phyloP scores from a whole-genome alignment of 2,329 filamentous ascomycete species.

The Trichoderma guizhouense region DNA sequence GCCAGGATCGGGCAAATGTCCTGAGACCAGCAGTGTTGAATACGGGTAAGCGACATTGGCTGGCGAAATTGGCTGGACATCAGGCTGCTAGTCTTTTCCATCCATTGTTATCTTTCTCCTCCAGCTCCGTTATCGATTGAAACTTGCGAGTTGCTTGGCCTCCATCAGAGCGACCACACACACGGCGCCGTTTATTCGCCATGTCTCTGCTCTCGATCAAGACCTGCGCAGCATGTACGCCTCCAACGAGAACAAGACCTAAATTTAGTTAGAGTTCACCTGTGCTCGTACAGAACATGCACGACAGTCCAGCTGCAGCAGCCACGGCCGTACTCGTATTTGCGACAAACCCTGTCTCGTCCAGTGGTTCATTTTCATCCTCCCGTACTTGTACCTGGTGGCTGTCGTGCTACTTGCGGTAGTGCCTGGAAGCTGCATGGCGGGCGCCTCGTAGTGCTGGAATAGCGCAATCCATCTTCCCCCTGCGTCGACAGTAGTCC shows the following conservation, averaged over 20 bases:
- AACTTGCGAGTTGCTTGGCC: neutral
- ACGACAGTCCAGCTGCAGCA: neutral
- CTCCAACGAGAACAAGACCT: neutral
- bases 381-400: constrained; percentile 1
- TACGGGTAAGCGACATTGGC: constrained; percentile 14
- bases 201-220: neutral
- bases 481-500: neutral
- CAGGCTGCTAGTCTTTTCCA: no score
- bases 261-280: neutral
- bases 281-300: neutral
- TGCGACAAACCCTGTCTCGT: constrained; percentile 1
- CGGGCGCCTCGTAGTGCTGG: neutral
- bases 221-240: neutral
- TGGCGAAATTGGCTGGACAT: neutral
- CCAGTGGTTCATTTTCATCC: neutral
- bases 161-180: neutral
- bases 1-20: constrained; percentile 11
- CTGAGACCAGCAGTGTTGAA: neutral
- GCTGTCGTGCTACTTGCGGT: constrained; percentile 3
- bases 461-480: neutral
- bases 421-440: constrained; percentile 7
- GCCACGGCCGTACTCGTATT: constrained; percentile 14
- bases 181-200: neutral
- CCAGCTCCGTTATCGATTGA: neutral
- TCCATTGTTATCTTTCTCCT: neutral